Conservation (phyloP, 768 basidiomycete genomes). For the Boletus reticuloceps region DNA sequence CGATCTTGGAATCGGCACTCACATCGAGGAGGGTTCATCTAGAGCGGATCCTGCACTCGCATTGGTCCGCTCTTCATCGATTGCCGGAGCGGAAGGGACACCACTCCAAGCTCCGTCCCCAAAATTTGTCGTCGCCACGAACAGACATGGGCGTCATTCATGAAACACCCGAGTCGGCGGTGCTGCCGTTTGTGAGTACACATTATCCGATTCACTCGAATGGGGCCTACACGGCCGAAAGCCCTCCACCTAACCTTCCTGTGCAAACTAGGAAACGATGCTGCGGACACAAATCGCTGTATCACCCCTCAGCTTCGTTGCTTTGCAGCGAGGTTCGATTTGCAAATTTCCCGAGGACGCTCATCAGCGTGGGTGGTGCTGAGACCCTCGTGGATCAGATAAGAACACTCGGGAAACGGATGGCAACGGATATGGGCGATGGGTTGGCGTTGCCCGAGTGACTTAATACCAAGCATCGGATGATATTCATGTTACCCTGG, state of each 20-base stretch:
- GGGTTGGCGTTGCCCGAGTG: slow-evolving; percentile 19
- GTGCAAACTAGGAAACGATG: slow-evolving; percentile 36
- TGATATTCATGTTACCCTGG: slow-evolving; percentile 42
- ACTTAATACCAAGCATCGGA: slow-evolving; percentile 29
- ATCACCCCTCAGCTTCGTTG: slow-evolving; percentile 44
- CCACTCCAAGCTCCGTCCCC: slow-evolving; percentile 9
- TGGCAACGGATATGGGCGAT: slow-evolving; percentile 33
- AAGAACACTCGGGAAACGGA: slow-evolving; percentile 21
- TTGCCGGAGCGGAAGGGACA: slow-evolving; percentile 27
- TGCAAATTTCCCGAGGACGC: slow-evolving; percentile 34
- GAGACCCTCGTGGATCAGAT: slow-evolving; percentile 38
- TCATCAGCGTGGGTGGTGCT: slow-evolving; percentile 29
- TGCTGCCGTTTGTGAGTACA: not conserved
- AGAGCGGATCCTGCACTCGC: slow-evolving; percentile 66
- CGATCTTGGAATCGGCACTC: slow-evolving; percentile 49
- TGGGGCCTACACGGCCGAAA: slow-evolving; percentile 20
- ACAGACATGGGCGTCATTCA: slow-evolving; percentile 10
- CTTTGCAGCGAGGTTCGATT: slow-evolving; percentile 33
- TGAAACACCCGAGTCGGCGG: slow-evolving; percentile 12
- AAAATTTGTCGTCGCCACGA: slow-evolving; percentile 14
- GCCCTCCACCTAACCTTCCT: slow-evolving; percentile 39
- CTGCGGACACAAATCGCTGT: slow-evolving; percentile 47
- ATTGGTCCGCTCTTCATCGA: slow-evolving; percentile 56
- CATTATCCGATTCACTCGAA: slow-evolving; percentile 26
- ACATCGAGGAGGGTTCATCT: slow-evolving; percentile 66